Base-by-base conservation (phyloP, 2,329 filamentous ascomycete genomes). In the Botrytis tulipae region DNA sequence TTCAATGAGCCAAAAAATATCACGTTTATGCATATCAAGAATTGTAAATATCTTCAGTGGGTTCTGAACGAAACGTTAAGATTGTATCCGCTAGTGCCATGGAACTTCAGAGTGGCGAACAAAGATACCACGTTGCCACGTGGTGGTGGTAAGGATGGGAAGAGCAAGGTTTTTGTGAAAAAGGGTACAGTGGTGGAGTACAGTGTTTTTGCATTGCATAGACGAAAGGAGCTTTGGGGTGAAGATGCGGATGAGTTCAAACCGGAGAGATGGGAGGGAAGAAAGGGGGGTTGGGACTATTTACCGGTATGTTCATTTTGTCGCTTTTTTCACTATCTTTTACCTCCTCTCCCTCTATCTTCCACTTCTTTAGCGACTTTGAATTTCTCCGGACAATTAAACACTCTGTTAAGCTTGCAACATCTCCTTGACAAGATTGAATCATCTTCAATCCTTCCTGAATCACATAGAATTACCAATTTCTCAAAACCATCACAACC, bases 81-180 rank as follows among this genome's bases (percentile, higher is more conserved):
- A 18, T 76, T 88, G 0, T 85, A 87, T 76, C 87, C 87, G 3
- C 82, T 86, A 9, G 87, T 89, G 18, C 87, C 88, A 2, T 76
- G 84, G 60, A 90, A 90, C 79, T 80, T 81, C 14, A 84, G 88
- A 73, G 77, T 80, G 37, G 86, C 71, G 5, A 73, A 73, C 20
- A 70, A 42, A n/a, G 71, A 73, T 72, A 82, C 81, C 0, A 79
- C 79, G 0, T 70, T 84, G 4, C 83, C 82, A 1, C 62, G 73
- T 8, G 83, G 82, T 42, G 82, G 83, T 6, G 83, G 82, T 0
- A 76, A 76, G 1, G 81, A 82, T 74, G 80, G 81, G 1, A 77
- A 78, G 42, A 76, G 75, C 1, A 80, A 79, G 10, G 75, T 83
- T 9, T 81, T 82, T 48, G 72, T 83, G 18, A 73, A 75, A 0